Percentiles rank a stretch among this genome's conserved stretches.
phyloP scores from a whole-genome alignment of 2,329 filamentous ascomycete species.

The Arthrobotrys sinensis region DNA sequence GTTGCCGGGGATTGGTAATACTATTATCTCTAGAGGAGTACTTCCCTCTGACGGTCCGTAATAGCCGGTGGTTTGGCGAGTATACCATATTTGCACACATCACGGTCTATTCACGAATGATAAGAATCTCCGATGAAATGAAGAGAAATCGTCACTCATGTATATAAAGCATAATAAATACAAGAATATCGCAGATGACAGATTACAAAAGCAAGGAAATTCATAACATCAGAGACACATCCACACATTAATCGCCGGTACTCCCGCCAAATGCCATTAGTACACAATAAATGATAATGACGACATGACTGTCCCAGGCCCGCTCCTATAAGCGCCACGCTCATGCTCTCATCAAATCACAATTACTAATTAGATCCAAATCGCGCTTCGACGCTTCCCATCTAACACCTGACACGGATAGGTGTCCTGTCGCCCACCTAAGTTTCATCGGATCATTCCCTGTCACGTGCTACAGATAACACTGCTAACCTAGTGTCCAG shows the following conservation, averaged over 20 bases:
- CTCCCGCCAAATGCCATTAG: constrained; percentile 28
- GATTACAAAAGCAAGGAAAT: constrained; percentile 15
- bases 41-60: too few species aligned
- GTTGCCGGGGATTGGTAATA: constrained; percentile 51
- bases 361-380: constrained; percentile 25
- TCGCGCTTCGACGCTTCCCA: constrained; percentile 1
- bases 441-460: not conserved
- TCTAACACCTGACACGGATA: not conserved
- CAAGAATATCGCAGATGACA: constrained; percentile 24
- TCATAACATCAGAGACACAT: constrained; percentile 20
- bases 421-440: not conserved
- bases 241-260: constrained; percentile 25
- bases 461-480: not conserved
- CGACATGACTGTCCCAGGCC: constrained; percentile 24
- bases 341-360: not conserved
- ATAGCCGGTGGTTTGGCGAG: too few species aligned
- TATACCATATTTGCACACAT: not conserved
- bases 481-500: not conserved
- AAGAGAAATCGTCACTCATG: constrained; percentile 34
- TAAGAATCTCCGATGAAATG: not conserved
- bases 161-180: constrained; percentile 45
- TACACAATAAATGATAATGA: constrained; percentile 36
- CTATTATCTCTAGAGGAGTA: too few species aligned
- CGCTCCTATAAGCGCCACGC: constrained; percentile 17
- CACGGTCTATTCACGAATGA: not conserved